Conservation (phyloP, 2,329 filamentous ascomycete genomes). For the Gliomastix tumulicola region DNA sequence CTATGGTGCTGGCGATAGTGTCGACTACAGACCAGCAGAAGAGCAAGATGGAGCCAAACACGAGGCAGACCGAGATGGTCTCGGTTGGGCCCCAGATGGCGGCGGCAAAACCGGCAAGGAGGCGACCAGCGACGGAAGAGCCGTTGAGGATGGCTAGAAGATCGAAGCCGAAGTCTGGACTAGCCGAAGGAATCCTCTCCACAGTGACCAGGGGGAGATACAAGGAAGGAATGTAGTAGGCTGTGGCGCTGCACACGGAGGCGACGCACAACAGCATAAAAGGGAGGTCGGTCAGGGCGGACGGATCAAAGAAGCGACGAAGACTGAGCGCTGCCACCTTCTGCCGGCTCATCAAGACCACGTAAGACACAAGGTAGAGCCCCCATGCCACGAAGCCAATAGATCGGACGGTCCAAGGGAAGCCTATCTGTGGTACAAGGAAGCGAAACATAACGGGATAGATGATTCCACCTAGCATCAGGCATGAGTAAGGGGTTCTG, state of each 20-base stretch:
- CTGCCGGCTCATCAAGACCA: not conserved
- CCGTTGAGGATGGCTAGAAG: not conserved
- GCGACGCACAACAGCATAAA: not conserved
- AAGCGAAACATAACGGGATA: not conserved
- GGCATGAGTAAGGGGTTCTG: too few species aligned
- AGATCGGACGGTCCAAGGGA: not conserved
- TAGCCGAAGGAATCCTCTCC: too few species aligned
- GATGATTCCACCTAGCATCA: not conserved
- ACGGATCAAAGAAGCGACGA: not conserved
- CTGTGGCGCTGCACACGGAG: not conserved
- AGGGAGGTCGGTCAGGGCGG: not conserved
- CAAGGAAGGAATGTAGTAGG: too few species aligned
- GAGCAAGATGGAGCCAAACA: not conserved
- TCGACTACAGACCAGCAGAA: not conserved
- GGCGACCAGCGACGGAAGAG: not conserved
- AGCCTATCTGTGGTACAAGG: not conserved
- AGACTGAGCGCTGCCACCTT: not conserved
- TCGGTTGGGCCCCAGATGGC: not conserved
- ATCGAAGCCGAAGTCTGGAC: not conserved
- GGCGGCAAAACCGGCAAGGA: not conserved
- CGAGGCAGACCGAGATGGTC: not conserved
- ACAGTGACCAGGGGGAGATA: too few species aligned
- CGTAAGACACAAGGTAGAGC: not conserved
- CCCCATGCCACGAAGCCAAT: not conserved
- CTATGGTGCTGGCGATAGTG: not conserved